These are phyloP conservation scores for Echria macrotheca DNA, from an alignment of 495 filamentous ascomycete genomes.

Conservation along the genomic window DNA sequence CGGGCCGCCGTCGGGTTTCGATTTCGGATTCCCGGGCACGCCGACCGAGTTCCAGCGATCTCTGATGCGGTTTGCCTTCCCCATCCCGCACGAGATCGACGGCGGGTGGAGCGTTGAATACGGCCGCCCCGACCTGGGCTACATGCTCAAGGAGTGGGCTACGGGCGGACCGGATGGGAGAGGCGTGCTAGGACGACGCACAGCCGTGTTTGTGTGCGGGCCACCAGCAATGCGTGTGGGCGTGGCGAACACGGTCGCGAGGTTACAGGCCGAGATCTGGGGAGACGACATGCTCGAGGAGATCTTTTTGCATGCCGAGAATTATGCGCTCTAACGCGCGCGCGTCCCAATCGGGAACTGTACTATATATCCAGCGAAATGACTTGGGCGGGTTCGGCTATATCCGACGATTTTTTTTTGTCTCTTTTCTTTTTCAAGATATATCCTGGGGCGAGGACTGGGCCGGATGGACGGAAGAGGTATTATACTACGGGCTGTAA, in stretches of 20 bases:
- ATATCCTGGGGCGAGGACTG: too few relatives aligned
- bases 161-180: conserved; percentile 50
- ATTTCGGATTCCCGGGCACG: conserved; percentile 71
- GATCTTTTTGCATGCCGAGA: conserved; percentile 92
- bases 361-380: not conserved
- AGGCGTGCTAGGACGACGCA: conserved; percentile 70
- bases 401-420: too few relatives aligned
- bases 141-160: conserved; percentile 76
- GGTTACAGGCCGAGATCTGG: conserved; percentile 78
- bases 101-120: conserved; percentile 89
- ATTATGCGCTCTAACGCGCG: conserved; percentile 73
- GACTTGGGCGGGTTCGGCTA: too few relatives aligned
- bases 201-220: conserved; percentile 92
- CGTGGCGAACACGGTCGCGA: conserved; percentile 75
- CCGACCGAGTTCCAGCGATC: conserved; percentile 75
- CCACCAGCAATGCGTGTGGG: conserved; percentile 82
- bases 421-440: too few relatives aligned
- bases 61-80: conserved; percentile 80
- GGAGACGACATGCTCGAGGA: conserved; percentile 71
- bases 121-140: conserved; percentile 80
- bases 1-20: conserved; percentile 51
- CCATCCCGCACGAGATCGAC: conserved; percentile 59
- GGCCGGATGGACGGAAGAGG: too few relatives aligned
- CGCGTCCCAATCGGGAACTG: too few relatives aligned
- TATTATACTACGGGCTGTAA: too few relatives aligned